Percentiles rank a stretch among this genome's conserved stretches.
Evolutionary conservation across 2,329 filamentous ascomycete species (phyloP).

Genomic region (Colletotrichum graminicola): DNA sequence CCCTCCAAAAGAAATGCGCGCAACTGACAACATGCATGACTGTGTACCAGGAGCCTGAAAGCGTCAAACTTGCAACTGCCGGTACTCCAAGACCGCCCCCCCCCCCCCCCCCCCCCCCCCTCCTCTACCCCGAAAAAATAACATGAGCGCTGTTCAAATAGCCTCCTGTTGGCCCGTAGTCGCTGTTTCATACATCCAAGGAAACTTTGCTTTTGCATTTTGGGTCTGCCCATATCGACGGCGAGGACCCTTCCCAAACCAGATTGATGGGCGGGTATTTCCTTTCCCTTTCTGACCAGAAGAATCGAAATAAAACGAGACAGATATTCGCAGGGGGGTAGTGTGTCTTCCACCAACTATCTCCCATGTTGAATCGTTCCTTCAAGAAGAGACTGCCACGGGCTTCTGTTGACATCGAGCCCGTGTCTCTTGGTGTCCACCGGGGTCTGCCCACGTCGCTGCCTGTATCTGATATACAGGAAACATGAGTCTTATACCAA

Average conservation of each 20-base stretch:
- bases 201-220: slow-evolving; percentile 27
- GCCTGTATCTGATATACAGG: neutral
- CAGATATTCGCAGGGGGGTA: neutral
- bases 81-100: slow-evolving; percentile 27
- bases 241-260: neutral
- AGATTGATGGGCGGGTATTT: slow-evolving; percentile 23
- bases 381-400: neutral
- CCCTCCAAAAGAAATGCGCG: slow-evolving; percentile 32
- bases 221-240: slow-evolving; percentile 21
- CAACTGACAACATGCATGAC: slow-evolving; percentile 24
- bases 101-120: too few relatives aligned
- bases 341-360: neutral
- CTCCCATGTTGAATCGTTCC: neutral
- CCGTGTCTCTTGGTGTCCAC: too few relatives aligned
- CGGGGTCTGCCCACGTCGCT: neutral
- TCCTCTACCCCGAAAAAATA: too few relatives aligned
- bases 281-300: neutral
- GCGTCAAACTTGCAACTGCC: slow-evolving; percentile 21
- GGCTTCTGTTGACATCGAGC: neutral
- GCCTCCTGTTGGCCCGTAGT: slow-evolving; percentile 19
- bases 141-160: slow-evolving; percentile 18
- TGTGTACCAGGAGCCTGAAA: slow-evolving; percentile 21
- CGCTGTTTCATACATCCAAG: slow-evolving; percentile 10
- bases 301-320: slow-evolving; percentile 6
- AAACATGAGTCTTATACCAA: too few relatives aligned